phyloP scores from a whole-genome alignment of 2,329 filamentous ascomycete genomes.

The Diaporthe citrichinensis region DNA sequence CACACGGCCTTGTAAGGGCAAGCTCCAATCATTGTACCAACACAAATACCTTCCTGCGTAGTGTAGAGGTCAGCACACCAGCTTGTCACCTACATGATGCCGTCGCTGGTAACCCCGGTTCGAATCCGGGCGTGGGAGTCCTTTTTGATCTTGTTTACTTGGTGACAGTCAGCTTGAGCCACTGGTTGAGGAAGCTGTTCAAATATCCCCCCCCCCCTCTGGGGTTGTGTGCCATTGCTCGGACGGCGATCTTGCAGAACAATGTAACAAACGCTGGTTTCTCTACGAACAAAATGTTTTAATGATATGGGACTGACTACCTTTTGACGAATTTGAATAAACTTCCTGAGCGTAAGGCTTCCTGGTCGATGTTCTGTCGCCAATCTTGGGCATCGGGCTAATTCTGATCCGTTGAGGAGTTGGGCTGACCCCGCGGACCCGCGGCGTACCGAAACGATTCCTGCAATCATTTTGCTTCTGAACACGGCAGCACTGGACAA shows the following conservation, averaged over 20 bases:
- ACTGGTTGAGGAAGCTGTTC: background rate
- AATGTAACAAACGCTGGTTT: background rate
- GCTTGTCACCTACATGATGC: conserved; percentile 20
- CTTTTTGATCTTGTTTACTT: background rate
- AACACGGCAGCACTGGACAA: background rate
- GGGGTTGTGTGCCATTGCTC: background rate
- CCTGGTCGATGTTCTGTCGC: background rate
- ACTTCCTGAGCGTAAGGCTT: background rate
- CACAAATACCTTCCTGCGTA: conserved; percentile 2
- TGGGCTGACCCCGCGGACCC: background rate
- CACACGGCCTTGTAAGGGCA: background rate
- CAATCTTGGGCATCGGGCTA: background rate
- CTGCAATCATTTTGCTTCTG: background rate
- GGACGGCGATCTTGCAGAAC: background rate
- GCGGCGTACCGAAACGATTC: background rate
- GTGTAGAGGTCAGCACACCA: conserved; percentile 24
- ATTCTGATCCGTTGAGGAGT: background rate
- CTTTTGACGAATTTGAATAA: too few species aligned
- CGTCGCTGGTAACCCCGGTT: conserved; percentile 22
- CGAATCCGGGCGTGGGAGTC: conserved; percentile 26
- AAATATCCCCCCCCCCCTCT: background rate
- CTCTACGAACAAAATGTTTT: background rate
- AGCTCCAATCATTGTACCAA: background rate
- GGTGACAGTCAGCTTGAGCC: background rate
- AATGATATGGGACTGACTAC: too few species aligned